phyloP scores from a whole-genome alignment of 2,329 filamentous ascomycete species.

The Aspergillus neoniger region DNA sequence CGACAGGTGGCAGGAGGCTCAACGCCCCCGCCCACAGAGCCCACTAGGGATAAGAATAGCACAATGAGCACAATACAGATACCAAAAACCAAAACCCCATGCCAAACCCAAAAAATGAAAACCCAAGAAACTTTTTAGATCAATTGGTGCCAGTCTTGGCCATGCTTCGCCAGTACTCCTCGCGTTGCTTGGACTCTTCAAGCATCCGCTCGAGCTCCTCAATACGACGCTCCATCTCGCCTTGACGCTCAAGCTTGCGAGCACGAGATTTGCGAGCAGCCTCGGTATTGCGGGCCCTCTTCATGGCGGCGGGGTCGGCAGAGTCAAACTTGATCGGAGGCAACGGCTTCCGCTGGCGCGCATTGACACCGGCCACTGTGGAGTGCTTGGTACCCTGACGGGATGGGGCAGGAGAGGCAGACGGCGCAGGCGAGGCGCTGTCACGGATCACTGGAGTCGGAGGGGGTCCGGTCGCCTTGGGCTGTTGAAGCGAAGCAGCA shows the following conservation, averaged over 20 bases:
- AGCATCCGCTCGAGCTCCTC: constrained; percentile 61
- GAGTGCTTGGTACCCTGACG: constrained; percentile 14
- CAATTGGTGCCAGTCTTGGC: constrained; percentile 25
- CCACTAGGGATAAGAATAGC: constrained; percentile 20
- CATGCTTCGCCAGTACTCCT: constrained; percentile 42
- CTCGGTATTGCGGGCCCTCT: constrained; percentile 90
- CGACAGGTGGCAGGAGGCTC: constrained; percentile 33
- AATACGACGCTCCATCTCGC: constrained; percentile 73
- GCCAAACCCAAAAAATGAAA: constrained; percentile 10
- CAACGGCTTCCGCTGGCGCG: constrained; percentile 77
- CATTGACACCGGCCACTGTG: constrained; percentile 51
- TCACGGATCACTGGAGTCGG: constrained; percentile 33
- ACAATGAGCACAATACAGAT: constrained; percentile 21
- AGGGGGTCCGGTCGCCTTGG: constrained; percentile 20
- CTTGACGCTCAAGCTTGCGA: constrained; percentile 76
- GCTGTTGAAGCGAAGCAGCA: constrained; percentile 21
- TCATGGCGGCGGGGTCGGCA: constrained; percentile 74
- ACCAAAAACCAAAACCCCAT: constrained; percentile 5
- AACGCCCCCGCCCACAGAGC: constrained; percentile 37
- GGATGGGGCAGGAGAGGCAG: constrained; percentile 44
- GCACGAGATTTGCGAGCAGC: constrained; percentile 91
- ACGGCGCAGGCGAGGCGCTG: constrained; percentile 11
- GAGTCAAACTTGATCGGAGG: constrained; percentile 77
- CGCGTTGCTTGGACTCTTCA: constrained; percentile 35
- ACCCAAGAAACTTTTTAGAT: constrained; percentile 21